Evolutionary conservation across 2,329 filamentous ascomycete genomes (phyloP).

Genomic region (Nemania sp.): DNA sequence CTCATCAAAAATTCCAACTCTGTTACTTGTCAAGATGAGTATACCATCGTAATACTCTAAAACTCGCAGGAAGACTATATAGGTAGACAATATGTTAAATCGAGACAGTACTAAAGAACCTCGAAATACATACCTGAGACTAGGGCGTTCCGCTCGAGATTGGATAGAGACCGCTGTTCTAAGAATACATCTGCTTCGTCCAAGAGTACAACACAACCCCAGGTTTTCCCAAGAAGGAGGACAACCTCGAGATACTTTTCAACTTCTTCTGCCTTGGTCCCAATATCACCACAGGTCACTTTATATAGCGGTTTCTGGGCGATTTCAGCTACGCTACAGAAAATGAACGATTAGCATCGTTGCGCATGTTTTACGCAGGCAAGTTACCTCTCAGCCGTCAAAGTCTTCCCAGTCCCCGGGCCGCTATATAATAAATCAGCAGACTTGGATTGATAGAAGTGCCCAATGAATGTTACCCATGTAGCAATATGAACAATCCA

Average conservation of each 20-base stretch:
- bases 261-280: background rate
- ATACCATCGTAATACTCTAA: constrained; percentile 24
- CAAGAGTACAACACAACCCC: background rate
- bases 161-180: background rate
- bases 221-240: background rate
- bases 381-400: constrained; percentile 26
- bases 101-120: background rate
- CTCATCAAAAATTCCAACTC: background rate
- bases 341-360: background rate
- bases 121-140: background rate
- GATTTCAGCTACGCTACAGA: background rate
- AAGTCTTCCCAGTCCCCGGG: constrained; percentile 24
- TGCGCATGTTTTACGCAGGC: background rate
- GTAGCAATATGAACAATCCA: constrained; percentile 22
- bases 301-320: background rate
- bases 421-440: constrained; percentile 14
- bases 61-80: constrained; percentile 18
- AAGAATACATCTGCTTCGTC: background rate
- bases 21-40: background rate
- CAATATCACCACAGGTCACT: background rate
- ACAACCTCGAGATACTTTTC: constrained; percentile 8
- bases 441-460: background rate
- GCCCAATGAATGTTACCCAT: constrained; percentile 9
- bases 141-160: background rate
- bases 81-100: background rate